Conservation (phyloP, 2,329 filamentous ascomycete species). For the Reticulascus tulasneorum region DNA sequence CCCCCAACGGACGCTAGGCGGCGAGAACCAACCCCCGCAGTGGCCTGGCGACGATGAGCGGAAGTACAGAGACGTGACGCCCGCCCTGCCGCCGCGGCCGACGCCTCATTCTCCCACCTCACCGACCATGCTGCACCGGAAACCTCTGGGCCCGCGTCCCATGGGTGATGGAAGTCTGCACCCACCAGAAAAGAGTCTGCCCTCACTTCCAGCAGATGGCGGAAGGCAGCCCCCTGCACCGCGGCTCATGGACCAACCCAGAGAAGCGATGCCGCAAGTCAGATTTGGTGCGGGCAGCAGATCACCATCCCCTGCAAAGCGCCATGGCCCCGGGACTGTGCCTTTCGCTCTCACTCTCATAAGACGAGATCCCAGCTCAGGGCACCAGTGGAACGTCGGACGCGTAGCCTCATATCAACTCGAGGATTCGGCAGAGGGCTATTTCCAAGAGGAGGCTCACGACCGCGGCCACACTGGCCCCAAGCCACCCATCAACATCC, state of each 20-base stretch:
- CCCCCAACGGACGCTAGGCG: conserved; percentile 2
- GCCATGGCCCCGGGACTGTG: conserved; percentile 27
- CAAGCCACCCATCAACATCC: conserved; percentile 45
- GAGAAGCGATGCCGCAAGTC: too few relatives aligned
- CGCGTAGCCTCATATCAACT: conserved; percentile 55
- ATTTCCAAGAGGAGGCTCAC: conserved; percentile 18
- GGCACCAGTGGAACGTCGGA: conserved; percentile 72
- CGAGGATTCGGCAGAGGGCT: conserved; percentile 30
- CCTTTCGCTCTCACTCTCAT: conserved; percentile 62
- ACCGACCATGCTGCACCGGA: conserved; percentile 9
- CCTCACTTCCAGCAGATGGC: too few relatives aligned
- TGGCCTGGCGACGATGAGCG: not conserved
- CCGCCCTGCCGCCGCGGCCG: conserved; percentile 8
- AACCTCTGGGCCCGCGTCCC: conserved; percentile 9
- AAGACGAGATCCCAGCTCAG: conserved; percentile 66
- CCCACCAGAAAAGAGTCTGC: too few relatives aligned
- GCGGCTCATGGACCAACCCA: too few relatives aligned
- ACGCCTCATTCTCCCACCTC: conserved; percentile 6
- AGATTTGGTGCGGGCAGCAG: too few relatives aligned
- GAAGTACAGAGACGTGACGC: conserved; percentile 1
- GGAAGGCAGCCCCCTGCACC: too few relatives aligned
- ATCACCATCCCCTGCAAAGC: conserved; percentile 35
- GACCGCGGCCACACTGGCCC: conserved; percentile 14
- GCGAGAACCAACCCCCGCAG: not conserved
- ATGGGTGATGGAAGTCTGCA: too few relatives aligned